Conservation (phyloP, 2,329 filamentous ascomycete species). For the Fusarium haematococcum region DNA sequence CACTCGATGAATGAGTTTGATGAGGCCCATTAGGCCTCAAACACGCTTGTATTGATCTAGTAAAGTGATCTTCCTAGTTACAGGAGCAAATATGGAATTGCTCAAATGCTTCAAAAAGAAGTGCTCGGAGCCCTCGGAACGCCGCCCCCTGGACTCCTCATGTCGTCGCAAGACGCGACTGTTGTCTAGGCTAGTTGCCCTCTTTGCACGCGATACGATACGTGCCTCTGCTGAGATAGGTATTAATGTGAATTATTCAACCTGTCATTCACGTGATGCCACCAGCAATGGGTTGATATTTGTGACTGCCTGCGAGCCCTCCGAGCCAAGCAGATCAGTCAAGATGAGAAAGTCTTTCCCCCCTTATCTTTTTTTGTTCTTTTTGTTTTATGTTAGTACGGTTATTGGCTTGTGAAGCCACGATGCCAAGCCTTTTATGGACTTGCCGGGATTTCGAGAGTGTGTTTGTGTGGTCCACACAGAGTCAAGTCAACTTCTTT, state of each 20-base stretch:
- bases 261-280: slow-evolving; percentile 29
- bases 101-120: slow-evolving; percentile 11
- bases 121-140: not conserved
- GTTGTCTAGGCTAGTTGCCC: slow-evolving; percentile 6
- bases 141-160: slow-evolving; percentile 3
- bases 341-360: slow-evolving; percentile 7
- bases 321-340: slow-evolving; percentile 30
- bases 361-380: slow-evolving; percentile 6
- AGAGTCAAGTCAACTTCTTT: slow-evolving; percentile 17
- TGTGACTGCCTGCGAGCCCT: slow-evolving; percentile 29
- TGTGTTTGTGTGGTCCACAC: slow-evolving; percentile 14
- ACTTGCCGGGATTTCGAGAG: slow-evolving; percentile 27
- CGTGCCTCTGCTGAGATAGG: slow-evolving; percentile 23
- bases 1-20: not conserved
- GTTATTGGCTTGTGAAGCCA: slow-evolving; percentile 18
- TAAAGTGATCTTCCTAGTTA: slow-evolving; percentile 46
- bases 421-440: slow-evolving; percentile 23
- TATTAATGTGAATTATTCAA: slow-evolving; percentile 42
- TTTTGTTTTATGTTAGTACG: slow-evolving; percentile 33
- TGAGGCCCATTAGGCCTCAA: slow-evolving; percentile 25
- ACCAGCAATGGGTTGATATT: slow-evolving; percentile 23
- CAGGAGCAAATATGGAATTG: slow-evolving; percentile 36
- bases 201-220: slow-evolving; percentile 9
- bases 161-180: slow-evolving; percentile 1
- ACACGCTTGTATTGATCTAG: slow-evolving; percentile 48